These are phyloP conservation scores for Aeschynomene evenia DNA, from an alignment of 306 rosid genomes.

Conservation along the genomic window DNA sequence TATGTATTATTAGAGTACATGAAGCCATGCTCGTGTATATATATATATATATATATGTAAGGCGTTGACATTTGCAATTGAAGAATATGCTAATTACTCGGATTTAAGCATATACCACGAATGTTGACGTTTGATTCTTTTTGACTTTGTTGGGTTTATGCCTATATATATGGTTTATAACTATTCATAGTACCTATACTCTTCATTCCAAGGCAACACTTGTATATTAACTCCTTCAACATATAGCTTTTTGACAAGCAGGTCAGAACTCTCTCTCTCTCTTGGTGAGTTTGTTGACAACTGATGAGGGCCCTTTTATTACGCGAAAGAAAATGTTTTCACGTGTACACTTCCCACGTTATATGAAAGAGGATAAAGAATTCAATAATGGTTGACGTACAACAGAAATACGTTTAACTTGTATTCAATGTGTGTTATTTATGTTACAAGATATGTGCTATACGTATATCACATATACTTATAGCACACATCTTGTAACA, in stretches of 20 bases:
- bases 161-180: background rate
- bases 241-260: background rate
- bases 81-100: no score
- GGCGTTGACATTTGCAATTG: constrained; percentile 4
- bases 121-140: background rate
- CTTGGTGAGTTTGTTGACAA: background rate
- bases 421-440: no score
- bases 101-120: background rate
- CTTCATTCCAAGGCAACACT: background rate
- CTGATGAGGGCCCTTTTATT: background rate
- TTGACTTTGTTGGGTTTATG: background rate
- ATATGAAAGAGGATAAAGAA: background rate
- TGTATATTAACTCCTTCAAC: background rate
- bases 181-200: background rate
- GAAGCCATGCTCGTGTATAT: no score
- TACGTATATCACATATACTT: no score
- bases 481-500: no score
- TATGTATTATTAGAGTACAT: no score
- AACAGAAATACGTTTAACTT: no score
- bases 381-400: no score
- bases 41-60: background rate
- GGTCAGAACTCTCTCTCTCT: constrained; percentile 8
- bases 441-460: no score
- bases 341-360: background rate
- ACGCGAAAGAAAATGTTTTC: background rate